These are phyloP conservation scores for Phytophthora ramorum DNA, from an alignment of 352 stramenopile species.

Conservation along the genomic window DNA sequence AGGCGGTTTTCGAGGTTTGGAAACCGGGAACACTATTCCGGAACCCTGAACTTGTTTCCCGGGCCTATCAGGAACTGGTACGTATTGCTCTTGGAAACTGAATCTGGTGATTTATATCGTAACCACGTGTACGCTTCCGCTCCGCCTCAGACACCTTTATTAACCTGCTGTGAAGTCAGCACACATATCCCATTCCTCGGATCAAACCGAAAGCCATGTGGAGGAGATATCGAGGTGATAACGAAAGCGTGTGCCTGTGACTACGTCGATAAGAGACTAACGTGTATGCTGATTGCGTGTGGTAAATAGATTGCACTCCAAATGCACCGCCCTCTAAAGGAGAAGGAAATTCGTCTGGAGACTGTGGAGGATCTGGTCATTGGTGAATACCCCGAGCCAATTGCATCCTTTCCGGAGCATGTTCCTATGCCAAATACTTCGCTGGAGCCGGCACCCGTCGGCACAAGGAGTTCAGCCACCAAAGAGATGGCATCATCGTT, in stretches of 20 bases:
- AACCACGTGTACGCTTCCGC: background rate
- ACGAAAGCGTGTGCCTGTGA: background rate
- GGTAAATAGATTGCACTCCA: slow-evolving; percentile 57
- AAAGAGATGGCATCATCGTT: background rate
- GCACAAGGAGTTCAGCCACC: background rate
- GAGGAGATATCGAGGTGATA: slow-evolving; percentile 69
- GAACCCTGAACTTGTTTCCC: slow-evolving; percentile 70
- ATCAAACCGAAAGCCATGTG: slow-evolving; percentile 69
- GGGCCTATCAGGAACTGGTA: slow-evolving; percentile 75
- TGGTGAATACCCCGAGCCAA: slow-evolving; percentile 56
- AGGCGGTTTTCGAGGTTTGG: slow-evolving; percentile 82
- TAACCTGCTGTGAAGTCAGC: slow-evolving; percentile 58
- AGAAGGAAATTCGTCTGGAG: slow-evolving; percentile 60
- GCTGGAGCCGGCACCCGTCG: slow-evolving; percentile 9
- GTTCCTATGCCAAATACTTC: slow-evolving; percentile 19
- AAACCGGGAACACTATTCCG: slow-evolving; percentile 63
- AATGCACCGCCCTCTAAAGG: slow-evolving; percentile 63
- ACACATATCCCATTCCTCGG: slow-evolving; percentile 70
- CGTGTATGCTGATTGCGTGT: slow-evolving; percentile 1
- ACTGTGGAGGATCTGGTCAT: slow-evolving; percentile 59
- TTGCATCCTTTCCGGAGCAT: slow-evolving; percentile 4
- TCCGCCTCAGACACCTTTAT: slow-evolving; percentile 47
- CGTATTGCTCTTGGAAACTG: background rate
- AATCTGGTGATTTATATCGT: background rate
- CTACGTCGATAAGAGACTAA: slow-evolving; percentile 10